These are phyloP conservation scores for Russula ochroleuca DNA, from an alignment of 768 basidiomycete genomes.

Conservation along the genomic window DNA sequence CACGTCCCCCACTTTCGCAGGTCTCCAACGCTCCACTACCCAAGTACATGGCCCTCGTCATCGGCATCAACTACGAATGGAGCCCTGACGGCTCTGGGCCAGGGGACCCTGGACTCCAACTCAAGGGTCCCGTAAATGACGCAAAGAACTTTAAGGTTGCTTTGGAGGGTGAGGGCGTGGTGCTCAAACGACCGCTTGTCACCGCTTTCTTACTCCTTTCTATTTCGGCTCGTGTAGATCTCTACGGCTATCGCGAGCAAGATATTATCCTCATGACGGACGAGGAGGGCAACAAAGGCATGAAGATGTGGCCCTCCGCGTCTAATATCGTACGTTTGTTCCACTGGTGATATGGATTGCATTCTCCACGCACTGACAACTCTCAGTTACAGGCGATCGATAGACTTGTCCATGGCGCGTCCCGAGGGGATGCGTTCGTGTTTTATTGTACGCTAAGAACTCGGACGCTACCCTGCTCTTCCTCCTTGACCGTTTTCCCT, in stretches of 20 bases:
- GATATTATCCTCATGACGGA: conserved; percentile 26
- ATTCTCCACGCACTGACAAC: not conserved
- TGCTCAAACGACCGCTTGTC: not conserved
- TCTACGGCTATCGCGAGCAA: conserved; percentile 7
- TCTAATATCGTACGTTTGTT: conserved; percentile 23
- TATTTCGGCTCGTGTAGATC: not conserved
- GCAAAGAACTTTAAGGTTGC: conserved; percentile 8
- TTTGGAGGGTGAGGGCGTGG: conserved; percentile 11
- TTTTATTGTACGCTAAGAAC: conserved; percentile 25
- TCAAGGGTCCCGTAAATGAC: conserved; percentile 15
- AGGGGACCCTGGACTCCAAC: not conserved
- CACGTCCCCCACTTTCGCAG: not conserved
- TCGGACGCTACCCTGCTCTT: not conserved
- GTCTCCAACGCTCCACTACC: not conserved
- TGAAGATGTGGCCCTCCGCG: conserved; percentile 13
- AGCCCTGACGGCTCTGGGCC: not conserved
- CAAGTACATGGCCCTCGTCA: not conserved
- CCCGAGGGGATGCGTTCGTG: conserved; percentile 24
- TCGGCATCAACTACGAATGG: conserved; percentile 9
- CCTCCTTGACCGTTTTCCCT: not conserved
- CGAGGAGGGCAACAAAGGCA: not conserved
- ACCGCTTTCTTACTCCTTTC: not conserved
- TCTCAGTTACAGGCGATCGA: conserved; percentile 23
- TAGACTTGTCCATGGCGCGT: conserved; percentile 19
- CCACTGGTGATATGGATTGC: not conserved